Conservation (phyloP, 331 rosid species). For the Pyrus hybrid region DNA sequence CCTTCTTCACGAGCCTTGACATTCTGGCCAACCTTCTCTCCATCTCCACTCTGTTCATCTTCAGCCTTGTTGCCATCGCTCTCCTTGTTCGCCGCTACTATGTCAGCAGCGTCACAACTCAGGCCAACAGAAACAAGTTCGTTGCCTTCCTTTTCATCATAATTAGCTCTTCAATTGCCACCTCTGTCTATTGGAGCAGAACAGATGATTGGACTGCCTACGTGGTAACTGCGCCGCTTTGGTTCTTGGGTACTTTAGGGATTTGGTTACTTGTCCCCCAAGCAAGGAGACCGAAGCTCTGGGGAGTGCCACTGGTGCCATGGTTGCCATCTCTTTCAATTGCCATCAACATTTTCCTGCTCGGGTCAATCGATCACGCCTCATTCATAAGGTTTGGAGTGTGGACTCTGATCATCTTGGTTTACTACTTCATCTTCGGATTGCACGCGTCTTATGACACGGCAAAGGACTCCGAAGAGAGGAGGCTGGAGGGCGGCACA, state of each 20-base stretch:
- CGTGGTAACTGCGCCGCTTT: slow-evolving; percentile 23
- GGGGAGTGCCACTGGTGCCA: slow-evolving; percentile 73
- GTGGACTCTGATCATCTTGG: slow-evolving; percentile 42
- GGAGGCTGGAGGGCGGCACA: not conserved
- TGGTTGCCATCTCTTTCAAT: slow-evolving; percentile 56
- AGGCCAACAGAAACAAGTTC: slow-evolving; percentile 24
- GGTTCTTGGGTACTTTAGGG: slow-evolving; percentile 42
- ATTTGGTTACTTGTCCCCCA: slow-evolving; percentile 39
- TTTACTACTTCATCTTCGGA: slow-evolving; percentile 49
- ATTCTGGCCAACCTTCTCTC: slow-evolving; percentile 50
- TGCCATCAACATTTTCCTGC: slow-evolving; percentile 54
- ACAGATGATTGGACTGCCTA: slow-evolving; percentile 43
- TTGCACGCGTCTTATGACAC: slow-evolving; percentile 70
- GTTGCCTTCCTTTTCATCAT: slow-evolving; percentile 25
- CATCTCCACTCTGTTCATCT: slow-evolving; percentile 55
- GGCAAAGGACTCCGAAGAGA: slow-evolving; percentile 22
- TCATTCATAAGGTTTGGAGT: slow-evolving; percentile 47
- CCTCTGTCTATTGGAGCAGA: slow-evolving; percentile 31
- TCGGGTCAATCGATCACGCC: slow-evolving; percentile 47
- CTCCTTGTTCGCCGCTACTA: slow-evolving; percentile 59
- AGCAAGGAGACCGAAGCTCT: slow-evolving; percentile 40
- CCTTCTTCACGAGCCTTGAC: slow-evolving; percentile 52
- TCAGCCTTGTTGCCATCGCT: slow-evolving; percentile 49
- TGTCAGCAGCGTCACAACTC: slow-evolving; percentile 29
- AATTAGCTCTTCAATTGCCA: slow-evolving; percentile 27